Conservation (phyloP, 345 rosid genomes). For the Salix suchowensis region DNA sequence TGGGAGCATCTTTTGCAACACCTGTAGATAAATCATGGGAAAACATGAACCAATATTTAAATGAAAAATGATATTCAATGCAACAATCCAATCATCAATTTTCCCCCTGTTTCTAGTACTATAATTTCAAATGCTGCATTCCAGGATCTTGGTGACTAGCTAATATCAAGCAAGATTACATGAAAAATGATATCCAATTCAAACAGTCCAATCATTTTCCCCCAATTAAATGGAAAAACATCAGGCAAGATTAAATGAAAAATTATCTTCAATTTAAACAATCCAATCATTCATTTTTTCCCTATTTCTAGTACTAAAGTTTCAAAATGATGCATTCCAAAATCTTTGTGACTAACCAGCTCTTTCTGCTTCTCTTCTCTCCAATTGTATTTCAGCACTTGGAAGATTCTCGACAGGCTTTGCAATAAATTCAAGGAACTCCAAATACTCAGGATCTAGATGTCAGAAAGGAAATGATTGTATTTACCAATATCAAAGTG, state of each 20-base stretch:
- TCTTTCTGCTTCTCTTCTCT: constrained; percentile 65
- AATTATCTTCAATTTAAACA: too few species aligned
- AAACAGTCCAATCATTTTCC: not conserved
- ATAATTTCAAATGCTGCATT: not conserved
- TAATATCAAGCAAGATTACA: too few species aligned
- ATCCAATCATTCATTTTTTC: not conserved
- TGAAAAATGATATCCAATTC: not conserved
- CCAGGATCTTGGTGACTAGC: not conserved
- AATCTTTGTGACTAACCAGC: constrained; percentile 37
- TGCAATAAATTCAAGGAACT: constrained; percentile 62
- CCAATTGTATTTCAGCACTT: constrained; percentile 71
- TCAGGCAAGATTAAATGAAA: not conserved
- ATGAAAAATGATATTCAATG: not conserved
- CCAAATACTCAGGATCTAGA: constrained; percentile 73
- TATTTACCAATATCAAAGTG: constrained; percentile 14
- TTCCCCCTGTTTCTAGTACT: not conserved
- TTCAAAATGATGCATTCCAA: not conserved
- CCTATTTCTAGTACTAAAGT: not conserved
- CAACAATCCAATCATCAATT: not conserved
- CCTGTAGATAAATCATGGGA: constrained; percentile 24
- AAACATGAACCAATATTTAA: not conserved
- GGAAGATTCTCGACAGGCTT: constrained; percentile 79
- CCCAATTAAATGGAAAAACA: not conserved
- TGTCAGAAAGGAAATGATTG: constrained; percentile 23
- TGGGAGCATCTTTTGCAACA: constrained; percentile 39